A percentile compares a stretch with the other conserved stretches of the same genome.
Evolutionary conservation across 306 rosid genomes (phyloP).

Genomic region (Echinosophora koreensis): DNA sequence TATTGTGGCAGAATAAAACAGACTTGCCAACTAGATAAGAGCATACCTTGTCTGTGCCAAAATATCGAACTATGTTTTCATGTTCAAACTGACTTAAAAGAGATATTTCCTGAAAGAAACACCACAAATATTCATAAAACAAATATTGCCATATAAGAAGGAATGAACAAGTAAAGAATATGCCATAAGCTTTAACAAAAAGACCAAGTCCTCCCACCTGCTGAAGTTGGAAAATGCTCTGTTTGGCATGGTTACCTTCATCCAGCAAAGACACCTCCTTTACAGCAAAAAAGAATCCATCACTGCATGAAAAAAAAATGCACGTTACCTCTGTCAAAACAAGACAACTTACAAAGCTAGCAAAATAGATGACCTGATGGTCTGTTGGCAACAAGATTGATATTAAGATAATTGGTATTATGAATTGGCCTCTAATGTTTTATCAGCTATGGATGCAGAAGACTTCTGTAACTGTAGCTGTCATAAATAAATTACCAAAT

Average conservation of each 20-base stretch:
- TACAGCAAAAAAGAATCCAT: conserved; percentile 74
- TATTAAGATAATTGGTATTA: background rate
- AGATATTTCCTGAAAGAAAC: conserved; percentile 64
- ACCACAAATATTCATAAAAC: conserved; percentile 27
- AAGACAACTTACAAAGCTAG: conserved; percentile 26
- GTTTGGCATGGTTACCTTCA: conserved; percentile 69
- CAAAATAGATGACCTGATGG: conserved; percentile 2
- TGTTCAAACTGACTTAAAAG: conserved; percentile 70
- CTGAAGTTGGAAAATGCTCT: conserved; percentile 67
- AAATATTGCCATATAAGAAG: conserved; percentile 9
- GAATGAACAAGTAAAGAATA: conserved; percentile 18
- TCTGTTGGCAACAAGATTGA: conserved; percentile 20
- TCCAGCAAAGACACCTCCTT: conserved; percentile 79
- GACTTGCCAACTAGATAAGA: conserved; percentile 19
- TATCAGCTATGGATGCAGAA: conserved; percentile 21
- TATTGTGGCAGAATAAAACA: conserved; percentile 25
- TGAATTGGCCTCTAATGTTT: background rate
- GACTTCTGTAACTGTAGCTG: background rate
- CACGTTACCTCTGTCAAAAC: conserved; percentile 29
- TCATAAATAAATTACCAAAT: conserved; percentile 16
- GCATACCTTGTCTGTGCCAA: conserved; percentile 73
- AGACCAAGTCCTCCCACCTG: conserved; percentile 56
- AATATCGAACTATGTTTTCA: conserved; percentile 70
- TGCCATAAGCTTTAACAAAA: conserved; percentile 14
- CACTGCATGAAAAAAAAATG: conserved; percentile 53